These are phyloP conservation scores for Boletus vermiculosoides DNA, from an alignment of 768 basidiomycete genomes.

Conservation along the genomic window DNA sequence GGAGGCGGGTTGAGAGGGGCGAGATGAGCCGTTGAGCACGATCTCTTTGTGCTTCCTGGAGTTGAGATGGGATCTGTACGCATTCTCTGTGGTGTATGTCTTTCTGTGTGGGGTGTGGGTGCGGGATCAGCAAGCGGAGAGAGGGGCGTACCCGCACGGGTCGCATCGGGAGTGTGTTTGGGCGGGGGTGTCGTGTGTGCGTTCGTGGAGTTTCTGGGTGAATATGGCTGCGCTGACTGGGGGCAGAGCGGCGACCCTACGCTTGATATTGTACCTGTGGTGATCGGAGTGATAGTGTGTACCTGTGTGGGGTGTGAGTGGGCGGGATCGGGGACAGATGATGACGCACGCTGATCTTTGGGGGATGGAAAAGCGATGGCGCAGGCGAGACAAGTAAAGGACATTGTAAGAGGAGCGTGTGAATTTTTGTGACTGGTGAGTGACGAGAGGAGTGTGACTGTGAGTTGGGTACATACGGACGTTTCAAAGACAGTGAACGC, in stretches of 20 bases:
- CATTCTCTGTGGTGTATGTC: too few relatives aligned
- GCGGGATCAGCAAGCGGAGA: too few relatives aligned
- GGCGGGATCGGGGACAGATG: neutral
- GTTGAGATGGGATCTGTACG: too few relatives aligned
- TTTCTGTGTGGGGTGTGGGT: too few relatives aligned
- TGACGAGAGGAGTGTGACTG: slow-evolving; percentile 8
- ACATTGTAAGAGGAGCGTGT: neutral
- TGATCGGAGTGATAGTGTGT: slow-evolving; percentile 90
- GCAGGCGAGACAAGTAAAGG: slow-evolving; percentile 85
- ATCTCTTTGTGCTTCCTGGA: slow-evolving; percentile 87
- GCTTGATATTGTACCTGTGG: slow-evolving; percentile 98
- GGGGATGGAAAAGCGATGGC: slow-evolving; percentile 81
- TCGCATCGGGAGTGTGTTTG: slow-evolving; percentile 63
- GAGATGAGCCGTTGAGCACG: slow-evolving; percentile 48
- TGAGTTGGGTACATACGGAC: slow-evolving; percentile 7
- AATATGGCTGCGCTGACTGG: slow-evolving; percentile 78
- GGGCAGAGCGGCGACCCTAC: slow-evolving; percentile 85
- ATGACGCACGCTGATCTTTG: slow-evolving; percentile 75
- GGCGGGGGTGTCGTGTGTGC: slow-evolving; percentile 65
- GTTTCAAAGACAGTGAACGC: slow-evolving; percentile 29
- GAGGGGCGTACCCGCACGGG: slow-evolving; percentile 74
- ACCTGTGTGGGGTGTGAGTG: slow-evolving; percentile 43
- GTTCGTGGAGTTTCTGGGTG: slow-evolving; percentile 84
- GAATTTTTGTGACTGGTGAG: slow-evolving; percentile 5
- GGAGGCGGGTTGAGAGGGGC: neutral